Evolutionary conservation across 1,284 basidiomycete species (phyloP), one percentile per base, ranked within the genome.

Genomic region (Ustilago bromivora): DNA sequence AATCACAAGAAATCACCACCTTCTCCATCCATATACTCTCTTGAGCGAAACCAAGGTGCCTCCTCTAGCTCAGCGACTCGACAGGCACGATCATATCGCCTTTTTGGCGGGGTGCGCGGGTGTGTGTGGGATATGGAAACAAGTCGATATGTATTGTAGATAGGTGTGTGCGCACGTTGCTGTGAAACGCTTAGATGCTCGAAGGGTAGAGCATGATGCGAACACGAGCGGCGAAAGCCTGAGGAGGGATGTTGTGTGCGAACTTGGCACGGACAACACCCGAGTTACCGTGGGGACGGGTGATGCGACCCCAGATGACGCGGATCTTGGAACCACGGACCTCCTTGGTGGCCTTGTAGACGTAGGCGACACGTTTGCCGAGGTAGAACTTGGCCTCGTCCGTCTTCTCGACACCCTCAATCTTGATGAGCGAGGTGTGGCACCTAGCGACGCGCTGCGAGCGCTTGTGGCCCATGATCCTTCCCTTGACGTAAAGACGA

Each of bases 261-360:
- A 99, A 99, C 91, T 98, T 98, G 89, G 93, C 92, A 89, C 96
- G 96, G 86, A 98, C 96, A 84, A 95, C 95, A 87, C 96, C 97
- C 80, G 92, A 94, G 89, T 92, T 94, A 82, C 96, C 86, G 81
- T 78, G 87, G 66, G 77, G 67, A 65, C 83, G 86, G 61, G 85
- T 84, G 79, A 83, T 81, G 46, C 71, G 94, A 92, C 95, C 95
- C 95, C 95, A 98, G 89, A 98, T 96, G 79, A 98, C 94, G 82
- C 95, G 93, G 87, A 97, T 90, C 88, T 95, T 95, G 84, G 93
- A 93, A 76, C 95, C 95, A 87, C 92, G 92, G 80, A 96, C 91
- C 88, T 94, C 93, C 87, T 91, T 91, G 90, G 96, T 95, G 77
- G 94, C 95, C 88, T 92, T 92, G 92, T 99, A 99, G 84, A 99